phyloP scores from a whole-genome alignment of 1,284 basidiomycete species.

The Microbotryum lychnidis-dioicae region DNA sequence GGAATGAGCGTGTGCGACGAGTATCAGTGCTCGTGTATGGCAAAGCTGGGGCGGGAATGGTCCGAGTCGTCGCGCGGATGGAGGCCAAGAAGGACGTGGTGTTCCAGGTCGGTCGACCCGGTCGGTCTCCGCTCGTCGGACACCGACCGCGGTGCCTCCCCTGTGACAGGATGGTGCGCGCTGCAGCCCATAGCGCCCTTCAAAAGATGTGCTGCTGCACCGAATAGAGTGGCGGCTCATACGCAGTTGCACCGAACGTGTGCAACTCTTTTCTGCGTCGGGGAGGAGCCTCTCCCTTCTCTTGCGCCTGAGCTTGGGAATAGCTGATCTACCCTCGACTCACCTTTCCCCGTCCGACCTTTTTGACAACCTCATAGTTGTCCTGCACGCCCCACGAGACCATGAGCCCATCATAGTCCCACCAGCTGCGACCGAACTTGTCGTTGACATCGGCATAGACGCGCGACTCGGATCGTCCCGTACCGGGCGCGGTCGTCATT shows the following conservation, averaged over 20 bases:
- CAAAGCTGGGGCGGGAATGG: too few species aligned
- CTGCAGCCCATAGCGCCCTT: too few species aligned
- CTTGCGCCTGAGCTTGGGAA: too few species aligned
- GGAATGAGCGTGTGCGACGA: background rate
- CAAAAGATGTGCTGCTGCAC: too few species aligned
- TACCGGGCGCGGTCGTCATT: background rate
- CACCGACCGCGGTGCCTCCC: too few species aligned
- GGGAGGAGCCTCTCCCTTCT: background rate
- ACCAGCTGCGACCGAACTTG: constrained; percentile 51
- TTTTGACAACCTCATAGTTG: constrained; percentile 95
- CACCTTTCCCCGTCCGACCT: constrained; percentile 83
- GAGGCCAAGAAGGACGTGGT: background rate
- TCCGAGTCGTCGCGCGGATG: background rate
- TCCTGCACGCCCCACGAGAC: constrained; percentile 70
- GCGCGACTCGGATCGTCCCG: constrained; percentile 39
- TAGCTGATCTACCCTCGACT: too few species aligned
- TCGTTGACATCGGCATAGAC: constrained; percentile 54
- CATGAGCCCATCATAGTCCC: constrained; percentile 73
- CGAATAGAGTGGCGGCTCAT: too few species aligned
- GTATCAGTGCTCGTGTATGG: background rate
- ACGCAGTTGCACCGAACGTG: too few species aligned
- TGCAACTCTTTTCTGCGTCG: background rate
- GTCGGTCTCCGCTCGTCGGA: too few species aligned
- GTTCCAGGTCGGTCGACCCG: too few species aligned
- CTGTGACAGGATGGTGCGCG: too few species aligned